Evolutionary conservation across 441 rosid genomes (phyloP), one percentile per base, ranked within the genome.

Genomic region (Eruca vesicaria): DNA sequence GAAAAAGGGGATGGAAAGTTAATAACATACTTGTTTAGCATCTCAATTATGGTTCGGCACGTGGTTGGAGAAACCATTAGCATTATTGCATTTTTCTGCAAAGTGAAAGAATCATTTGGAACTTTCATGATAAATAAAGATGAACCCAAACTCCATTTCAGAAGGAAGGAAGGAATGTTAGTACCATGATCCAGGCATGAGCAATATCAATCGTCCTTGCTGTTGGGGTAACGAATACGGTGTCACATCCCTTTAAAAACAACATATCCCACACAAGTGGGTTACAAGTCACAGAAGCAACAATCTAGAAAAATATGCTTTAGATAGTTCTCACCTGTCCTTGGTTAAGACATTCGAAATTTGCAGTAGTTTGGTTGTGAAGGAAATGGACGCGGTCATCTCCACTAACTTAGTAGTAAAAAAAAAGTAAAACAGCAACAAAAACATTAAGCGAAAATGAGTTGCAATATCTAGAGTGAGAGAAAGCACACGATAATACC

Each of bases 361-460:
- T 75, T 63, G 94, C 98, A 16, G 98, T 93, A 45, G 83, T 93
- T 82, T 93, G 97, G 84, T 93, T 93, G 75, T 93, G 98, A 84
- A 93, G 97, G 87, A 90, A 93, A 73, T 84, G 89, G 80, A 80
- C 2, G 11, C 92, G 92, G 55, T 93, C 98, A 83, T 89, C 98
- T 86, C 97, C 98, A 81, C 88, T 89, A 56, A 91, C 98, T 90
- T 84, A 31, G 74, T 64, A 52, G 50, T 21, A 29, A 7, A 4
- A 29, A 29, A 5, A 29, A 29, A 3, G 53, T 36, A 31, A 59
- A 61, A 73, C 5, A 59, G 63, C 67, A 29, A 8, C 67, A 29
- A 8, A 73, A 48, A 55, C 14, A 52, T 53, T 31, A 63, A 19
- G 31, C 15, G 19, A 43, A 41, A 43, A 45, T 1, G 53, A 15